Percentiles rank a stretch among this genome's conserved stretches.
Evolutionary conservation across 78 protist genomes (phyloP).

Genomic region (Dictyostelium citrinum): DNA sequence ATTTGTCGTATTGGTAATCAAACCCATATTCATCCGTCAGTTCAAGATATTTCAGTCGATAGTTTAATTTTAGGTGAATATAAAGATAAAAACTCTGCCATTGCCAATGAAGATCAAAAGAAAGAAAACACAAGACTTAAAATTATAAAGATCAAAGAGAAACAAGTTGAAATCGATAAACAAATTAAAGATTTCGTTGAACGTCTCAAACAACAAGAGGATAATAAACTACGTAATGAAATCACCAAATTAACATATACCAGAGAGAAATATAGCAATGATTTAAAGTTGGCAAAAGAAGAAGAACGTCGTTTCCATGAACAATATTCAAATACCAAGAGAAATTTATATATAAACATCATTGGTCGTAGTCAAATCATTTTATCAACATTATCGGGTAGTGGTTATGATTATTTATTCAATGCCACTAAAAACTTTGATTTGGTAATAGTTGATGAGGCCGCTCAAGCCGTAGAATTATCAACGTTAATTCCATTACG

Average conservation of each 20-base stretch:
- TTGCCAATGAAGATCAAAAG: background rate
- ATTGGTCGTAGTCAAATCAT: slow-evolving; percentile 49
- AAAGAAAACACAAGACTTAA: background rate
- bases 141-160: background rate
- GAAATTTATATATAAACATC: background rate
- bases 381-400: slow-evolving; percentile 79
- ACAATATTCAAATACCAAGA: background rate
- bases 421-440: slow-evolving; percentile 47
- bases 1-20: slow-evolving; percentile 65
- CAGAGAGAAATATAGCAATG: background rate
- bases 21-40: slow-evolving; percentile 4
- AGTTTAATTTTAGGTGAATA: background rate
- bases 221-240: background rate
- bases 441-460: slow-evolving; percentile 90
- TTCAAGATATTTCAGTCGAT: slow-evolving; percentile 48
- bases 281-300: slow-evolving; percentile 3
- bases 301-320: background rate
- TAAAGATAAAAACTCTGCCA: background rate
- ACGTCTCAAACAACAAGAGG: background rate
- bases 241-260: background rate
- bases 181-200: background rate
- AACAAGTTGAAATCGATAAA: background rate
- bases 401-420: slow-evolving; percentile 24
- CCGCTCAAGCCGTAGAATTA: slow-evolving; percentile 89
- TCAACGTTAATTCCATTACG: slow-evolving; percentile 81